phyloP scores from a whole-genome alignment of 352 stramenopile species.

The Globisporangium mamillatum region DNA sequence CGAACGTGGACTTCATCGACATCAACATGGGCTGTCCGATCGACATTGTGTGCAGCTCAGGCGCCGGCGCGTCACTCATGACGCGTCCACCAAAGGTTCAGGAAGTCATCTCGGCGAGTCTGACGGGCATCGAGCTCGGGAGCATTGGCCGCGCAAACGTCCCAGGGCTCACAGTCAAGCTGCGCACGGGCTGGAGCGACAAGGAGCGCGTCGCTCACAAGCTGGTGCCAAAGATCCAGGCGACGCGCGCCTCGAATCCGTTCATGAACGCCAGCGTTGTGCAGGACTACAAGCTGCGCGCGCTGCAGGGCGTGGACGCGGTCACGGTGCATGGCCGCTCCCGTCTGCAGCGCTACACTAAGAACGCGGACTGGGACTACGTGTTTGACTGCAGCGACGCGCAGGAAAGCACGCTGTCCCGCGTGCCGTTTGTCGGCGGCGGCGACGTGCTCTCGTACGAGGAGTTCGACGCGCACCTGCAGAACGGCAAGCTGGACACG shows the following conservation, averaged over 20 bases:
- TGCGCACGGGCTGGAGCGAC: slow-evolving; percentile 97
- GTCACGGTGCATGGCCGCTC: slow-evolving; percentile 96
- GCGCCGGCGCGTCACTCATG: slow-evolving; percentile 94
- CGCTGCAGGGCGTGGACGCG: slow-evolving; percentile 62
- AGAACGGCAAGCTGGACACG: slow-evolving; percentile 82
- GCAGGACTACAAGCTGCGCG: slow-evolving; percentile 63
- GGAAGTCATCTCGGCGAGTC: slow-evolving; percentile 86
- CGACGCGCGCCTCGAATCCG: slow-evolving; percentile 39
- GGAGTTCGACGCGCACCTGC: slow-evolving; percentile 81
- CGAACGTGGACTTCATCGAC: slow-evolving; percentile 97
- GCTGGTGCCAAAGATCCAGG: slow-evolving; percentile 91
- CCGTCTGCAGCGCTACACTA: slow-evolving; percentile 96
- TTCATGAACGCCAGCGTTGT: slow-evolving; percentile 84
- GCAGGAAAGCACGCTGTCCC: slow-evolving; percentile 28
- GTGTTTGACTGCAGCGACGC: slow-evolving; percentile 89
- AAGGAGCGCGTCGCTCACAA: slow-evolving; percentile 94
- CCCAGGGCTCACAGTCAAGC: slow-evolving; percentile 96
- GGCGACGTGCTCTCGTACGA: slow-evolving; percentile 86
- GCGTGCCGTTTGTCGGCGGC: slow-evolving; percentile 92
- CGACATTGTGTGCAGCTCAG: slow-evolving; percentile 90
- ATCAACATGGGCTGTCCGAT: slow-evolving; percentile 99
- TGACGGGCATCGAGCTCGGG: slow-evolving; percentile 80
- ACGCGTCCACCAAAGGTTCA: slow-evolving; percentile 86
- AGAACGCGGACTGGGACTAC: slow-evolving; percentile 98
- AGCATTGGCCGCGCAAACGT: slow-evolving; percentile 28